Conservation (phyloP, 768 basidiomycete genomes). For the Collybia mongolica region DNA sequence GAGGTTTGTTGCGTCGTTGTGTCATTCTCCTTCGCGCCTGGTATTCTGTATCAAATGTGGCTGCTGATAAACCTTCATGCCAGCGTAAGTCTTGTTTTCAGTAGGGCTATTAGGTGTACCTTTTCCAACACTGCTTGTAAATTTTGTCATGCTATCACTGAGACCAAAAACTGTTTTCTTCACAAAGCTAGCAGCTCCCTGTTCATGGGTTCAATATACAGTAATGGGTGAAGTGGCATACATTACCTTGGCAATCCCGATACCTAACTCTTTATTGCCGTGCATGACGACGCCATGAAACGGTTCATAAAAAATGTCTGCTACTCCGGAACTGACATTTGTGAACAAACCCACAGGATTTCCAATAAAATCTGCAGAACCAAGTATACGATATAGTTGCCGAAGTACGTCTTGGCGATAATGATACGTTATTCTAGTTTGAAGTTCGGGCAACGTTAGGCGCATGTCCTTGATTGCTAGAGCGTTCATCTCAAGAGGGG, state of each 20-base stretch:
- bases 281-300: constrained; percentile 97
- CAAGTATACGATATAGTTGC: constrained; percentile 93
- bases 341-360: constrained; percentile 98
- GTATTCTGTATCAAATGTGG: constrained; percentile 95
- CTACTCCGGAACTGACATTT: constrained; percentile 96
- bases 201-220: constrained; percentile 1
- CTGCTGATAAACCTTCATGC: constrained; percentile 81
- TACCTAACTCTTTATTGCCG: constrained; percentile 91
- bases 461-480: constrained; percentile 94
- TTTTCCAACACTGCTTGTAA: constrained; percentile 97
- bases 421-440: constrained; percentile 83
- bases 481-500: constrained; percentile 91
- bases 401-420: constrained; percentile 92
- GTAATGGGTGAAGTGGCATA: neutral
- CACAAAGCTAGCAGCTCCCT: constrained; percentile 97
- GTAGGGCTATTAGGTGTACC: constrained; percentile 38
- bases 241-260: constrained; percentile 87
- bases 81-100: too few relatives aligned
- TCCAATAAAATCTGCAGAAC: constrained; percentile 96
- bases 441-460: constrained; percentile 79
- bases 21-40: constrained; percentile 86
- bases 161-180: constrained; percentile 99
- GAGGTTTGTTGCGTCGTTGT: constrained; percentile 90
- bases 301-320: constrained; percentile 98
- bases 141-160: constrained; percentile 95